Conservation (phyloP, 345 rosid species). For the Dimocarpus longan region DNA sequence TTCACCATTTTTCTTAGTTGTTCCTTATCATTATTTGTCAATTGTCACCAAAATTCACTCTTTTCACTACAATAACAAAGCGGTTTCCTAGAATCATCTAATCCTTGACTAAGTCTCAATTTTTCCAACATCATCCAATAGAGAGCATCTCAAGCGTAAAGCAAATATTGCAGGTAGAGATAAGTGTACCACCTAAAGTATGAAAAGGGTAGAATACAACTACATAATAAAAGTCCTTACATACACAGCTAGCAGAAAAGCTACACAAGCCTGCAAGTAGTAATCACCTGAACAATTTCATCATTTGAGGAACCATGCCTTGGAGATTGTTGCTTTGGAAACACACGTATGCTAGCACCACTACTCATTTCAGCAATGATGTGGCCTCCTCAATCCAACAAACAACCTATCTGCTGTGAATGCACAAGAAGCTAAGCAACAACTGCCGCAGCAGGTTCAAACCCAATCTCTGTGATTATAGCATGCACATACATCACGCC, state of each 20-base stretch:
- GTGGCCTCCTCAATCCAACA: too few relatives aligned
- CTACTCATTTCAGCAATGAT: constrained; percentile 51
- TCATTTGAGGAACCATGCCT: constrained; percentile 56
- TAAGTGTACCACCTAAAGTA: not conserved
- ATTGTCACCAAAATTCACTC: too few relatives aligned
- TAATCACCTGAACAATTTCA: constrained; percentile 73
- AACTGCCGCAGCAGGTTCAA: too few relatives aligned
- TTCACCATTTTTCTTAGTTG: too few relatives aligned
- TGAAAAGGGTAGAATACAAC: not conserved
- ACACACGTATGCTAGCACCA: constrained; percentile 22
- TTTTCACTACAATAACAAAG: not conserved
- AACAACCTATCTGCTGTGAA: not conserved
- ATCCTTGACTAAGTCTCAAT: not conserved
- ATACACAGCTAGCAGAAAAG: not conserved
- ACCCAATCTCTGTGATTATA: too few relatives aligned
- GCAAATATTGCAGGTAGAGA: not conserved
- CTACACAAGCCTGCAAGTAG: not conserved
- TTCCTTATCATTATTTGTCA: too few relatives aligned
- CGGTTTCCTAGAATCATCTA: not conserved
- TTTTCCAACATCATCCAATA: constrained; percentile 1
- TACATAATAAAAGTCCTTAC: not conserved
- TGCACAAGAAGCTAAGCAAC: too few relatives aligned
- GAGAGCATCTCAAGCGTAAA: not conserved
- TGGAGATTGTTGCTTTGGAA: constrained; percentile 56
- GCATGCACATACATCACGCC: too few relatives aligned